Base-by-base conservation (phyloP, 176 grass and related monocot species). In the Alloteropsis semialata region DNA sequence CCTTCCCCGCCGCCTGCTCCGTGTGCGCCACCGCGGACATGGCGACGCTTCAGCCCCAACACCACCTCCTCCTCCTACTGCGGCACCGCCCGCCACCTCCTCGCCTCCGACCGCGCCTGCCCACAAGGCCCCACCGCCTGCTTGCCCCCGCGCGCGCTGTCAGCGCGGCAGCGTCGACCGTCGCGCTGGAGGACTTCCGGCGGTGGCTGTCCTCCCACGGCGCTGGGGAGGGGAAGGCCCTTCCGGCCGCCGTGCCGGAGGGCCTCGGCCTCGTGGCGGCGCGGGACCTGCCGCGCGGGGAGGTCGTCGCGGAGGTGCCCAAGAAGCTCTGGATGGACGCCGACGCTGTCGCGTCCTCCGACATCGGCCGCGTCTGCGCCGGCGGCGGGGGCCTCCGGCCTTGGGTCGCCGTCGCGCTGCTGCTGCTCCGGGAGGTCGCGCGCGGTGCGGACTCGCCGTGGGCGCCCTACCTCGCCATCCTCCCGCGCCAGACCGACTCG, bases 301-400 rank as follows among this genome's bases (percentile, higher is more conserved):
- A 96, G 89, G 89, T 94, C 42, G 83, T 99, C 71, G 91, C 85
- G 29, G 91, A 96, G 89, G 83, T 96, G 58, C 89, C 93, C 46
- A 96, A 99, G 82, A 93, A 90, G 82, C 91, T 99, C 61, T 96
- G 96, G 93, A 79, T 99, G 81, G 91, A 99, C 88, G 73, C 91
- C 5, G 96, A 99, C 59, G 83, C 87, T 22, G 93, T 96, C 54
- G 89, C 89, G 17, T 59, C 87, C 69, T 96, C 96, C 63, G 93
- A 88, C 19, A 79, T 99, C 44, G 89, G 89, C 44, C 89, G 80
- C 53, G 75, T 88, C 18, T 87, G 89, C 69, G 73, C 72, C 32
- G 82, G 65, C 28, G 80, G 60, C 19, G 82, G 61, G 28, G 83
- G 63, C 62, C 85, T 99, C 24, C 83, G 87, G 14, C 87, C 93